Evolutionary conservation across 371 early-diverging fungal species (phyloP).

Genomic region (Mucor ambiguus): DNA sequence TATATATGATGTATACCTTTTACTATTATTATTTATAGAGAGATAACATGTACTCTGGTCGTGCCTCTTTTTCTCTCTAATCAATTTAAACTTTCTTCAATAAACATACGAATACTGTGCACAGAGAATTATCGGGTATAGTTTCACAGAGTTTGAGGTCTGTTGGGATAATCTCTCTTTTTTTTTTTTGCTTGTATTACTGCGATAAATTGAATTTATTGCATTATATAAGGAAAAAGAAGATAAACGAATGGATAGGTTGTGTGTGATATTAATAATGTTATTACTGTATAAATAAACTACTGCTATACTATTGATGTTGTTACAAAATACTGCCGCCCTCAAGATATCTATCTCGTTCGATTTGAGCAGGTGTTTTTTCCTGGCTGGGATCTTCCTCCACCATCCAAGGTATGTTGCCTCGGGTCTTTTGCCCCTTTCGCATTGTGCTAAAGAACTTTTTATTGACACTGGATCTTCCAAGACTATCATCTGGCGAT

Average conservation of each 20-base stretch:
- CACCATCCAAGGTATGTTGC: conserved; percentile 25
- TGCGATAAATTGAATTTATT: conserved; percentile 10
- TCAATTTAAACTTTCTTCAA: neutral
- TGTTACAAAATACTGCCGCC: neutral
- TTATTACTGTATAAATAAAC: neutral
- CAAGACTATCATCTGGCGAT: neutral
- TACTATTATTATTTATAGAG: neutral
- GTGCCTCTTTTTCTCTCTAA: neutral
- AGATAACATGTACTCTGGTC: neutral
- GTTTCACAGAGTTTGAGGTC: neutral
- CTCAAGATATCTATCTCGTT: conserved; percentile 31
- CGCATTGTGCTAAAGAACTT: conserved; percentile 30
- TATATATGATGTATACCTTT: neutral
- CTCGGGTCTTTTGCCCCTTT: conserved; percentile 24
- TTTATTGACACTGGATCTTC: neutral
- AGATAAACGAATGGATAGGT: neutral
- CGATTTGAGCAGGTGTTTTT: conserved; percentile 36
- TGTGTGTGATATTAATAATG: neutral
- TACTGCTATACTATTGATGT: neutral
- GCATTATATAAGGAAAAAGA: neutral
- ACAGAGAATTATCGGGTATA: neutral
- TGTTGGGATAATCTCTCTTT: neutral
- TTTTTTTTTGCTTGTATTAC: neutral
- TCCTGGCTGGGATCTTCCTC: conserved; percentile 1
- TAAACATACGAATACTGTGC: neutral